phyloP scores from a whole-genome alignment of 2,329 filamentous ascomycete genomes.

The Calonectria hawksworthii region DNA sequence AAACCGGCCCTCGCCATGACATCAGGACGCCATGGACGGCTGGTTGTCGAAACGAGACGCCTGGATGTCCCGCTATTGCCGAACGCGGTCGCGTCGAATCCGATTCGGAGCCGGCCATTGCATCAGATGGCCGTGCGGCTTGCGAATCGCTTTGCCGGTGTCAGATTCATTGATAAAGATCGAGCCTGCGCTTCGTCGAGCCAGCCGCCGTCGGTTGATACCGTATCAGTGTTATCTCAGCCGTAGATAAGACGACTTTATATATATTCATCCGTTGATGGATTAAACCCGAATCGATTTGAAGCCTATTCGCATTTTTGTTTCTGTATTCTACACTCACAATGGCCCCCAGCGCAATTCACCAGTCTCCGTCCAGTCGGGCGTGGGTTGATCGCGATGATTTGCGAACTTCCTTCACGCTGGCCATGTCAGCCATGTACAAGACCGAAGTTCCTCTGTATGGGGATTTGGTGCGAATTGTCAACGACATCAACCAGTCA shows the following conservation, averaged over 20 bases:
- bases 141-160: not conserved
- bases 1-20: slow-evolving; percentile 18
- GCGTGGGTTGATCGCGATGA: slow-evolving; percentile 37
- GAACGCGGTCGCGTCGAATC: not conserved
- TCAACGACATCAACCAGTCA: slow-evolving; percentile 33
- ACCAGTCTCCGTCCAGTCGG: not conserved
- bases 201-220: slow-evolving; percentile 16
- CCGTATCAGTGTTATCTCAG: slow-evolving; percentile 28
- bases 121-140: not conserved
- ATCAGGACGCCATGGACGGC: not conserved
- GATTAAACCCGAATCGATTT: not conserved
- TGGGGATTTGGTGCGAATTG: slow-evolving; percentile 36
- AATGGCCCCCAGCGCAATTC: slow-evolving; percentile 25
- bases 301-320: not conserved
- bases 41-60: no score
- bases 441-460: slow-evolving; percentile 41
- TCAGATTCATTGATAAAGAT: slow-evolving; percentile 18
- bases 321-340: slow-evolving; percentile 3
- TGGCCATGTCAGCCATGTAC: slow-evolving; percentile 44
- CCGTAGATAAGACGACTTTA: slow-evolving; percentile 16
- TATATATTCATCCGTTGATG: not conserved
- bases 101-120: not conserved
- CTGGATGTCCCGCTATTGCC: not conserved
- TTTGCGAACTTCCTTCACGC: slow-evolving; percentile 34
- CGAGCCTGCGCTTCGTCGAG: not conserved